Base-by-base conservation (phyloP, 352 stramenopile genomes). In the Globisporangium recalcitrans region DNA sequence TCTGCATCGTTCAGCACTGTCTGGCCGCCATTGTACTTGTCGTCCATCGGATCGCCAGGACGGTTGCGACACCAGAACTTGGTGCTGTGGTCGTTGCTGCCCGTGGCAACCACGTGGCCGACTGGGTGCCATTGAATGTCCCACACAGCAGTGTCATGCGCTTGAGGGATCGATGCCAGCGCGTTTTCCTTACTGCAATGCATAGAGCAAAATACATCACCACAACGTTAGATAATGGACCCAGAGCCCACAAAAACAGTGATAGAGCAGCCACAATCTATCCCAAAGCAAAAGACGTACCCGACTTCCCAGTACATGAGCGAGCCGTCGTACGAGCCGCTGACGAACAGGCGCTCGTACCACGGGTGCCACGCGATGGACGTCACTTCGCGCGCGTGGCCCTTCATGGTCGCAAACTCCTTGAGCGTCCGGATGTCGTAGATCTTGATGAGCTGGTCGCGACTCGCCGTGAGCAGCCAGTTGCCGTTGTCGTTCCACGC, bases 391-490 rank as follows among this genome's bases (percentile, higher is more conserved):
- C 97, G 96, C 70, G 96, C 78, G 78, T 99, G 96, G 14, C 95
- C 95, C 66, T 98, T 98, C 34, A 99, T 79, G 26, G 93, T 98
- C 46, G 85, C 87, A 70, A 96, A 91, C 68, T 97, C 91, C 70
- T 97, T 98, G 77, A 99, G 95, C 51, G 88, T 97, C 40, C 97
- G 91, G 60, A 99, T 98, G 71, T 99, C 97, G 74, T 98, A 99
- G 38, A 99, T 83, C 75, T 99, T 99, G 63, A 99, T 98, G 38
- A 98, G 74, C 67, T 99, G 96, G 79, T 99, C 97, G n/a, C 95
- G 80, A 77, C 88, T 98, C 11, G 90, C 91, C 40, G 96, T 99
- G 29, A 98, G 77, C 56, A 99, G 64, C 96, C 96, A 99, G 78
- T 99, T 98, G 27, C 96, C 96, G 71, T 99, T 99, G 26, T 92